Evolutionary conservation across 257 asterid genomes (phyloP), one percentile per base, ranked within the genome.

Genomic region (Cinchona pubescens): DNA sequence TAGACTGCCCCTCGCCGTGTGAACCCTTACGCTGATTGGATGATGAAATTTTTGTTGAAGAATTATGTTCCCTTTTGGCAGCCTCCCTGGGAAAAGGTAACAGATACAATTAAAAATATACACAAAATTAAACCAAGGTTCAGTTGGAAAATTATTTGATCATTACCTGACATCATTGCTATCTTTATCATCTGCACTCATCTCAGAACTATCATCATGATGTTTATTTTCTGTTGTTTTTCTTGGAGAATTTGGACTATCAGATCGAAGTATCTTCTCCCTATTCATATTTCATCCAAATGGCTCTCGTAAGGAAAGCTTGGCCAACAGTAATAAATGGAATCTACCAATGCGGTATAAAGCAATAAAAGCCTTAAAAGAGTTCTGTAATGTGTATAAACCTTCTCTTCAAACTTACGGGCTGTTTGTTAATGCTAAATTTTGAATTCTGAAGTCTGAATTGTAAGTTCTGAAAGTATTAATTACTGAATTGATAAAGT

Each of bases 321-420:
- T 56, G 85, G 81, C 91, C 96, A 83, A 45, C 56, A 78, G 79
- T 51, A 62, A 77, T 71, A 69, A 64, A 49, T 51, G 59, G 46
- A 40, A 81, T 43, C 75, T 40, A 42, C 40, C 67, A 35, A 49
- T 18, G 27, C n/a, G 7, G 21, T 12, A n/a, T 19, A 42, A 37
- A 49, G 25, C 23, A 73, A n/a, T n/a, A 71, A 58, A 58, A 62
- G 15, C 56, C 27, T 42, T 15, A 64, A 19, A 3, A 38, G 16
- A 18, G 40, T 60, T 21, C 29, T 18, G 9, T 5, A 37, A 32
- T 32, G 29, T 19, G 14, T 1, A 73, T 76, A 74, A 38, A 88
- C 95, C 95, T 84, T 75, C 75, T 84, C 71, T 83, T 88, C 62
- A n/a, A n/a, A n/a, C n/a, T n/a, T n/a, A n/a, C n/a, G n/a, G n/a